Conservation (phyloP, 108 stramenopile genomes). For the Pseudonitzschia pungens region DNA sequence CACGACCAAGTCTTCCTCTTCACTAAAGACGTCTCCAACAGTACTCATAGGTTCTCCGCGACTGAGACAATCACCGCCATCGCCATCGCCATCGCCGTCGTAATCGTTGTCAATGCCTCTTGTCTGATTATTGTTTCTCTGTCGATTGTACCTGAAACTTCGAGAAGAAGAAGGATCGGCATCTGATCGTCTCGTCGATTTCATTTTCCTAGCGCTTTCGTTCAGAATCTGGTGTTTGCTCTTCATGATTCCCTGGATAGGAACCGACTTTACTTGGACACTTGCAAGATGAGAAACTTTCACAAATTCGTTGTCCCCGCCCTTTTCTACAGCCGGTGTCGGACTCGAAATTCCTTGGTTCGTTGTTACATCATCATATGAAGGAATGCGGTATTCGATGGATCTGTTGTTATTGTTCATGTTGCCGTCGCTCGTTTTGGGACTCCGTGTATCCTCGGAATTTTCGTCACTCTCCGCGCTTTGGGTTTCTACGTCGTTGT, state of each 20-base stretch:
- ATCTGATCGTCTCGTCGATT: neutral
- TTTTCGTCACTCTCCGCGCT: neutral
- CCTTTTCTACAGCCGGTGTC: constrained; percentile 21
- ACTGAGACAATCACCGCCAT: neutral
- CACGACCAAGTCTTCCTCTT: neutral
- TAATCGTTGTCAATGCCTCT: constrained; percentile 1
- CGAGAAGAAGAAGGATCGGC: neutral
- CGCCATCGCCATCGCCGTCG: neutral
- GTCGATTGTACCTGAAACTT: neutral
- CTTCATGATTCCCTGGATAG: neutral
- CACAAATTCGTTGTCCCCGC: constrained; percentile 32
- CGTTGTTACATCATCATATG: neutral
- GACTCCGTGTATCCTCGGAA: neutral
- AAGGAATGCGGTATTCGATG: neutral
- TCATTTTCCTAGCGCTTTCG: neutral
- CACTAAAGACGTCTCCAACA: neutral
- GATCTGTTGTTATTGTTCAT: neutral
- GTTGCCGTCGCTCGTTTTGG: neutral
- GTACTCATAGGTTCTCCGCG: neutral
- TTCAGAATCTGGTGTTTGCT: neutral
- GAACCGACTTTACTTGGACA: constrained; percentile 14
- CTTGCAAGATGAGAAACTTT: constrained; percentile 26
- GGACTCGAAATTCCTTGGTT: constrained; percentile 6
- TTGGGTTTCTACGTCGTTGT: neutral
- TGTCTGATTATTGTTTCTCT: neutral